phyloP scores from a whole-genome alignment of 352 stramenopile genomes.

The Globisporangium alternatum region DNA sequence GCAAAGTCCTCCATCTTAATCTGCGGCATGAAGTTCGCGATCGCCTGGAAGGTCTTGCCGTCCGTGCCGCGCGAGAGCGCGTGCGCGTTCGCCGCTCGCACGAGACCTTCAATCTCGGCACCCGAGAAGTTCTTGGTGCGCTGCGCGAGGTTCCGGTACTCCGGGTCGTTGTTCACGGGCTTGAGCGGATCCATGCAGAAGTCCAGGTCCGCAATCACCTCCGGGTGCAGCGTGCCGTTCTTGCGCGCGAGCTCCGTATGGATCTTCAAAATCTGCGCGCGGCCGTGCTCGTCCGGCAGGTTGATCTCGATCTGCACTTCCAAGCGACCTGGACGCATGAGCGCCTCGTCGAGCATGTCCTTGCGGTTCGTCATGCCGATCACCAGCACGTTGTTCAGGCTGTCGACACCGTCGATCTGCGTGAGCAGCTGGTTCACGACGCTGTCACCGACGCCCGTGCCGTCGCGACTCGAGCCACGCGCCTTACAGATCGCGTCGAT shows the following conservation, averaged over 20 bases:
- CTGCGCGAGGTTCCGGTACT: constrained; percentile 91
- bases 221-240: constrained; percentile 66
- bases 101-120: constrained; percentile 97
- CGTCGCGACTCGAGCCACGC: constrained; percentile 90
- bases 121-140: constrained; percentile 99
- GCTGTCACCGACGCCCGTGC: constrained; percentile 96
- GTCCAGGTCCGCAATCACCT: constrained; percentile 76
- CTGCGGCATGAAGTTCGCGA: constrained; percentile 73
- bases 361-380: constrained; percentile 99
- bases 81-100: constrained; percentile 91
- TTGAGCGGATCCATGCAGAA: constrained; percentile 69
- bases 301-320: constrained; percentile 99
- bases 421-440: constrained; percentile 99
- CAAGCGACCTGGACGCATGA: constrained; percentile 97
- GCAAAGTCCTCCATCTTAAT: constrained; percentile 94
- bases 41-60: constrained; percentile 81
- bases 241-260: constrained; percentile 91
- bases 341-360: constrained; percentile 94
- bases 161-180: constrained; percentile 53
- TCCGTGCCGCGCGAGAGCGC: constrained; percentile 80
- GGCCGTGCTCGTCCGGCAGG: constrained; percentile 93
- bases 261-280: constrained; percentile 98
- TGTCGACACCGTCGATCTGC: constrained; percentile 99
- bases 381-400: constrained; percentile 99
- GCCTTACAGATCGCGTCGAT: constrained; percentile 99